Base-by-base conservation (phyloP, 768 basidiomycete genomes). In the Tremella mesenterica region DNA sequence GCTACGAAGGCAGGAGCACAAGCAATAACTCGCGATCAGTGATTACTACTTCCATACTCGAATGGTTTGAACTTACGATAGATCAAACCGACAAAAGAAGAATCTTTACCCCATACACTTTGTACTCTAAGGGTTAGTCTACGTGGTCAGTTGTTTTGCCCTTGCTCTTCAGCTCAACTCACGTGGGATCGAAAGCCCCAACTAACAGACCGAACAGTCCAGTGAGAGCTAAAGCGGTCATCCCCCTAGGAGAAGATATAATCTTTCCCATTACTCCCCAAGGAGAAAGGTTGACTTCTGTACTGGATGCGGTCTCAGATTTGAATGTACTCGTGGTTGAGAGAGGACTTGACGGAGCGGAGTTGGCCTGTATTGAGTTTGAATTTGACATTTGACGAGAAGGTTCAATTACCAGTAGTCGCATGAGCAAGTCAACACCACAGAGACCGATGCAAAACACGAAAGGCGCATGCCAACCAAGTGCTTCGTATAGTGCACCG, bases 381-480 rank as follows among this genome's bases (percentile, higher is more conserved):
- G n/a, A n/a, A n/a, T n/a, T n/a, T n/a, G n/a, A n/a, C n/a, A n/a
- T n/a, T n/a, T n/a, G n/a, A n/a, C n/a, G n/a, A 13, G 47, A 51
- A 23, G 36, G 60, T 34, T 70, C 69, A 20, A 68, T 50, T 26
- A 71, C 58, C n/a, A 68, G 48, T 5, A 71, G 44, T 4, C 69
- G 66, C 2, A 57, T 48, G 20, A 69, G 25, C 14, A 66, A 55
- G 50, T 71, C 69, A 20, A 66, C 29, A 1, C 48, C 56, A 21
- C 52, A 58, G 41, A 62, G 34, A 46, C 57, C 52, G 47, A 71
- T 69, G 47, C 53, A 56, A 43, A 71, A 66, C 21, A 71, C 57
- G 54, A 64, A 66, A 2, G 69, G 69, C 2, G 64, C 59, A 30
- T 71, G 46, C 69, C 69, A 71, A 26, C 69, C 69, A 13, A 71